Evolutionary conservation across 169 alveolate genomes (phyloP), one percentile per base, ranked within the genome.

Genomic region (Eimeria acervulina): DNA sequence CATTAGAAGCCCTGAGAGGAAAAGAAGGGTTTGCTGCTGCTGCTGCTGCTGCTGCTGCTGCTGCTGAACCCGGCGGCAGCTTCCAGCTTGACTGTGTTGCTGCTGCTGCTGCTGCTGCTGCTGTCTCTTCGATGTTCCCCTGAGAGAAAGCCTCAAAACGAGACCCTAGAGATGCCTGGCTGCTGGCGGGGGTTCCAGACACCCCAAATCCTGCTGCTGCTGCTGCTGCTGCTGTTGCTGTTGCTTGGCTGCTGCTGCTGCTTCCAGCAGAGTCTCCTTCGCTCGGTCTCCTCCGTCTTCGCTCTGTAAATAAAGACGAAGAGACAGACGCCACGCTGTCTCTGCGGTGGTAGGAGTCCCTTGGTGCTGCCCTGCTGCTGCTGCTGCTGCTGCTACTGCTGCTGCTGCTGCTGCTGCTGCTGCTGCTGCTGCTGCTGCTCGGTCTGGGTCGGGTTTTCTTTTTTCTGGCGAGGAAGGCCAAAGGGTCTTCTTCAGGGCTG

Each of bases 381-480:
- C 78, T 40, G 47, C 78, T 63, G 31, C 38, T 33, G 61, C 61
- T 52, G 68, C 44, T 15, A 28, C 83, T 36, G 13, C 88, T 78
- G 36, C 63, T 78, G 88, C 63, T 78, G 88, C 88, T 78, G 88
- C 88, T 78, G 88, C 88, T 78, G 88, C 63, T 36, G n/a, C 55
- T 47, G 72, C 66, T 28, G 61, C 78, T 40, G 47, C 78, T 63
- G 47, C 38, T 33, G 61, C 61, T 15, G 68, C 7, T 3, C 17
- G 74, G 84, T 28, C 28, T 59, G 1, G 36, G 78, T 5, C 72
- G 38, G 51, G 36, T 40, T 31, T 90, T 90, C 76, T 74, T 90
- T 42, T 90, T 44, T 38, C 90, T 38, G 61, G 95, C 95, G 61
- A 90, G 89, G 80, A 90, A 90, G 68, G 95, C 95, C 63, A 90